These are phyloP conservation scores for Leccinum subtestaceum DNA, from an alignment of 768 basidiomycete species.

Conservation along the genomic window DNA sequence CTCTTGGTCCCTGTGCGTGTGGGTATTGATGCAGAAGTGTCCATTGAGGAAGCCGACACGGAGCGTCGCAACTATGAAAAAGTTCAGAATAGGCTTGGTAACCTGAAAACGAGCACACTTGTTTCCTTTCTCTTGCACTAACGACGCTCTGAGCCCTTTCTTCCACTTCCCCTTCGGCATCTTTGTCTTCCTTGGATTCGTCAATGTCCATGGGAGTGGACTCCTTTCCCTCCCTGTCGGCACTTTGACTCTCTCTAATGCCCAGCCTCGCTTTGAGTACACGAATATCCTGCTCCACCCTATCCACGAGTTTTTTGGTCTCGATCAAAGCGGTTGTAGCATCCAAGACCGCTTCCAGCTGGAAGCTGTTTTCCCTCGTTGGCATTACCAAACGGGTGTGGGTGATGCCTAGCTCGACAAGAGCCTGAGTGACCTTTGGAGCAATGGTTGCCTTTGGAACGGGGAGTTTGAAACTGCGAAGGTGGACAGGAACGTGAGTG, in stretches of 20 bases:
- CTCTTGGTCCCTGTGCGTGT: conserved; percentile 54
- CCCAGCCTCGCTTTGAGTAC: conserved; percentile 63
- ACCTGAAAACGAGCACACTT: conserved; percentile 32
- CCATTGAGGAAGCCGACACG: conserved; percentile 73
- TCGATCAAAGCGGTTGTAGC: conserved; percentile 77
- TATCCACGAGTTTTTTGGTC: conserved; percentile 83
- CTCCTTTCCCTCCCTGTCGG: conserved; percentile 36
- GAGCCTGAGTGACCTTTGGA: conserved; percentile 72
- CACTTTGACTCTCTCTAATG: conserved; percentile 46
- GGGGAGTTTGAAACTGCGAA: conserved; percentile 86
- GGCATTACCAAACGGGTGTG: conserved; percentile 89
- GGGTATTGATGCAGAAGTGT: conserved; percentile 54
- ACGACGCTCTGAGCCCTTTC: conserved; percentile 65
- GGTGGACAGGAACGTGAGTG: conserved; percentile 73
- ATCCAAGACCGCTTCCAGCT: conserved; percentile 71
- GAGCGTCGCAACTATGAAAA: conserved; percentile 54
- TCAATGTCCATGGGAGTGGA: conserved; percentile 52
- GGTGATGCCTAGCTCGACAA: conserved; percentile 74
- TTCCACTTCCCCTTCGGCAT: conserved; percentile 42
- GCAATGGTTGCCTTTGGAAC: conserved; percentile 70
- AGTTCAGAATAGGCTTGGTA: background rate
- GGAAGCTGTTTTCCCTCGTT: conserved; percentile 74
- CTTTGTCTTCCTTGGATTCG: conserved; percentile 34
- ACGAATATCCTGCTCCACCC: conserved; percentile 81
- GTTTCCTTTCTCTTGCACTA: conserved; percentile 59